Conservation (phyloP, 2,329 filamentous ascomycete species). For the Rachicladosporium sp. region DNA sequence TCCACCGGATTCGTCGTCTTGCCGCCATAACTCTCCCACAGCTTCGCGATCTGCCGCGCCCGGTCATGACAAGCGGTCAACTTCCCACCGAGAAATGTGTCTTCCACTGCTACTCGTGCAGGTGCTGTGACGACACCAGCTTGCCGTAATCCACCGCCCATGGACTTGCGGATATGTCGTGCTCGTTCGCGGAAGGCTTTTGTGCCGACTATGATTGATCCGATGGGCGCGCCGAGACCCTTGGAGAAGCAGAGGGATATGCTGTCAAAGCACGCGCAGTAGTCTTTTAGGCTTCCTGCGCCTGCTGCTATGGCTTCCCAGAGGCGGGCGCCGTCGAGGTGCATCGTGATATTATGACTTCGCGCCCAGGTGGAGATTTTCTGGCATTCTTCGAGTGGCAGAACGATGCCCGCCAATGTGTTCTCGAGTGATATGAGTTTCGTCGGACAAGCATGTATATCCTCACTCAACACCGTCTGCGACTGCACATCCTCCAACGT, state of each 20-base stretch:
- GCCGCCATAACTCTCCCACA: constrained; percentile 61
- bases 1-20: constrained; percentile 57
- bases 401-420: constrained; percentile 66
- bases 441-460: constrained; percentile 70
- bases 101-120: constrained; percentile 63
- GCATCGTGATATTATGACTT: constrained; percentile 53
- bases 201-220: constrained; percentile 56
- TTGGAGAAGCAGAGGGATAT: constrained; percentile 72
- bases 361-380: constrained; percentile 57
- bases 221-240: constrained; percentile 69
- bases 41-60: constrained; percentile 48
- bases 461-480: constrained; percentile 50
- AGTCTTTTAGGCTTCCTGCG: constrained; percentile 55
- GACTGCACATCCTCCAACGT: constrained; percentile 65
- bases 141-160: constrained; percentile 69
- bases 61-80: constrained; percentile 48
- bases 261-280: constrained; percentile 57
- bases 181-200: constrained; percentile 51
- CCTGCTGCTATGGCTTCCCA: constrained; percentile 71
- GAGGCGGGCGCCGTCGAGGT: constrained; percentile 67
- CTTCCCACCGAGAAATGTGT: constrained; percentile 61
- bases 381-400: constrained; percentile 59
- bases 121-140: constrained; percentile 64
- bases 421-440: constrained; percentile 76
- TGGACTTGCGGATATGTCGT: constrained; percentile 65